phyloP scores from a whole-genome alignment of 257 asterid species.

The Haberlea rhodopensis region DNA sequence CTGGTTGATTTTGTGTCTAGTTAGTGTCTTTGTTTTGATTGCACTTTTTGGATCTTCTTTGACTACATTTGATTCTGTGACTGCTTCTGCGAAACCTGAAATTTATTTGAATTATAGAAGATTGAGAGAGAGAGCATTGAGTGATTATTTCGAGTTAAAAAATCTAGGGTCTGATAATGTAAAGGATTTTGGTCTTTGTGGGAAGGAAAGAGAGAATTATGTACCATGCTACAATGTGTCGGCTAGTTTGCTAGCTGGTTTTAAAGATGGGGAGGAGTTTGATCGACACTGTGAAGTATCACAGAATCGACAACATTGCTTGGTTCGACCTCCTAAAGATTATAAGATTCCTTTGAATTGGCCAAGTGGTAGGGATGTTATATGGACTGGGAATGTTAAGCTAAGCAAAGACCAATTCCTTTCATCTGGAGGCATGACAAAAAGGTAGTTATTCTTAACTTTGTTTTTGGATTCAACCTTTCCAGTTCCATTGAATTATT shows the following conservation, averaged over 20 bases:
- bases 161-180: conserved; percentile 48
- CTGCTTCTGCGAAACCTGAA: conserved; percentile 50
- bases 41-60: conserved; percentile 64
- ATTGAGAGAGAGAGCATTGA: conserved; percentile 65
- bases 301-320: conserved; percentile 51
- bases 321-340: conserved; percentile 93
- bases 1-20: conserved; percentile 69
- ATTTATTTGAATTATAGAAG: conserved; percentile 58
- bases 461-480: conserved; percentile 15
- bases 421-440: conserved; percentile 98
- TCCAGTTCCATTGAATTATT: conserved; percentile 14
- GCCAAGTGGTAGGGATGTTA: conserved; percentile 91
- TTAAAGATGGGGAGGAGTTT: conserved; percentile 79
- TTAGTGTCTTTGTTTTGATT: conserved; percentile 56
- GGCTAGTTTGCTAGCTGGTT: conserved; percentile 68
- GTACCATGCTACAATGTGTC: conserved; percentile 95
- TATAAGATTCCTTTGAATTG: conserved; percentile 89
- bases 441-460: conserved; percentile 66
- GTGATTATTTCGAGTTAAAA: conserved; percentile 69
- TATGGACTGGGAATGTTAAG: conserved; percentile 93
- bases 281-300: conserved; percentile 89
- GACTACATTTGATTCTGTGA: conserved; percentile 46
- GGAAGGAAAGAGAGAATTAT: conserved; percentile 80
- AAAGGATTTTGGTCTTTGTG: conserved; percentile 69
- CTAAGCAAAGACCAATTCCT: conserved; percentile 94